Percentiles rank a stretch among this genome's conserved stretches.
Conservation (phyloP, 305 asterid genomes). For the Fraxinus baroniana region DNA sequence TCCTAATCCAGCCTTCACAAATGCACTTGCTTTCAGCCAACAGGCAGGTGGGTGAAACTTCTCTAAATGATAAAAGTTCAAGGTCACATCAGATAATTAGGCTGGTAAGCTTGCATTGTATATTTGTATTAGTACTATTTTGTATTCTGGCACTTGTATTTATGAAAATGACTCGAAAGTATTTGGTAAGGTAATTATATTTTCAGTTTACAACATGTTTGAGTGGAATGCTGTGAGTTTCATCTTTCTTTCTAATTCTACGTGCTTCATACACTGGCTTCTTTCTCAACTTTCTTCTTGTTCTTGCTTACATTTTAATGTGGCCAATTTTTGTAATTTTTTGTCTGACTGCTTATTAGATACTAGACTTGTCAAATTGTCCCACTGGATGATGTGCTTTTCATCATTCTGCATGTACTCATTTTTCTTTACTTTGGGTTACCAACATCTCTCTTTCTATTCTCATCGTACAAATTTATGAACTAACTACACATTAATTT, state of each 20-base stretch:
- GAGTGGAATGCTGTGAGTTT: background rate
- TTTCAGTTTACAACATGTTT: background rate
- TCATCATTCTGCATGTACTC: background rate
- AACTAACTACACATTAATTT: background rate
- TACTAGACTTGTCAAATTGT: background rate
- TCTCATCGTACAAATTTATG: background rate
- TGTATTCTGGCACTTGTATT: background rate
- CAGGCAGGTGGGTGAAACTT: conserved; percentile 93
- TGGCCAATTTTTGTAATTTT: background rate
- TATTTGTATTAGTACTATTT: background rate
- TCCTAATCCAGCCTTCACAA: conserved; percentile 14
- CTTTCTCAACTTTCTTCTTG: background rate
- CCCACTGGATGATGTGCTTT: background rate
- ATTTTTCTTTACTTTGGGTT: background rate
- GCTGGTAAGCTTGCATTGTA: conserved; percentile 55
- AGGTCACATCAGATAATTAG: conserved; percentile 96
- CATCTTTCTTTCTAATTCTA: background rate
- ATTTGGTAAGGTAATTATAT: background rate
- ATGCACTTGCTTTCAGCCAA: conserved; percentile 64
- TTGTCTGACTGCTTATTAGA: background rate
- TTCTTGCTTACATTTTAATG: background rate
- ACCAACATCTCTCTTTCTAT: background rate
- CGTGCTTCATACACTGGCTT: background rate
- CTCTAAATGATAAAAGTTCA: conserved; percentile 88
- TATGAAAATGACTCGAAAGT: background rate